These are phyloP conservation scores for Zymoseptoria tritici DNA, from an alignment of 2,329 filamentous ascomycete species.

Conservation along the genomic window DNA sequence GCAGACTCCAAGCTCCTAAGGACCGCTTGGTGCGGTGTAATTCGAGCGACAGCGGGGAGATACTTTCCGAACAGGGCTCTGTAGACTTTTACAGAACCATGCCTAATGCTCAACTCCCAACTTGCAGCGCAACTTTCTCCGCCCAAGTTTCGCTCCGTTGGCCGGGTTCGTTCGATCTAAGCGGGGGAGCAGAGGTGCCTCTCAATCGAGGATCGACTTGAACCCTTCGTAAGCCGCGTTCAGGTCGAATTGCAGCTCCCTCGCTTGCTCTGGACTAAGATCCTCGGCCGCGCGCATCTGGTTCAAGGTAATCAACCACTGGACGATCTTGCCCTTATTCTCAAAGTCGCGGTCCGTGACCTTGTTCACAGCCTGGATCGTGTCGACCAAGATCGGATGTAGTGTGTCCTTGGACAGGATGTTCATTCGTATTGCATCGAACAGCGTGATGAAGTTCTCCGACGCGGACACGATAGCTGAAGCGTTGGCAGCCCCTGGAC, in stretches of 20 bases:
- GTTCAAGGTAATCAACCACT: constrained; percentile 95
- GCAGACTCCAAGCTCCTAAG: no score
- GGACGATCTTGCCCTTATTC: constrained; percentile 90
- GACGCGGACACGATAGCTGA: constrained; percentile 75
- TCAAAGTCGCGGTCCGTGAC: constrained; percentile 95
- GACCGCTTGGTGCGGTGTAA: no score
- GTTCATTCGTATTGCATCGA: constrained; percentile 88
- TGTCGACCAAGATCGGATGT: constrained; percentile 89
- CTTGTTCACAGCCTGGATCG: constrained; percentile 95
- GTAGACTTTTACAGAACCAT: no score
- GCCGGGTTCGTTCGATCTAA: no score
- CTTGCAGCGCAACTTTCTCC: no score
- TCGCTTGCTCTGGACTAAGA: constrained; percentile 74
- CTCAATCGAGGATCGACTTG: constrained; percentile 69
- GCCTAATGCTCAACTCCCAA: no score
- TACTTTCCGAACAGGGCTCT: no score
- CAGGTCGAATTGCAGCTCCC: constrained; percentile 88
- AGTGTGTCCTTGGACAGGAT: constrained; percentile 90
- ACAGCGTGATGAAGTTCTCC: constrained; percentile 96
- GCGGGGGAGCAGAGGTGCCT: no score
- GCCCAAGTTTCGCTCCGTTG: no score
- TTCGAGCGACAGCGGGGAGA: no score
- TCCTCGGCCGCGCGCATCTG: constrained; percentile 97
- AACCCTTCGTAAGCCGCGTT: constrained; percentile 92
- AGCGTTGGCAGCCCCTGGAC: constrained; percentile 22